phyloP scores from a whole-genome alignment of 805 yeast genomes.

The Priceomyces haplophilus region DNA sequence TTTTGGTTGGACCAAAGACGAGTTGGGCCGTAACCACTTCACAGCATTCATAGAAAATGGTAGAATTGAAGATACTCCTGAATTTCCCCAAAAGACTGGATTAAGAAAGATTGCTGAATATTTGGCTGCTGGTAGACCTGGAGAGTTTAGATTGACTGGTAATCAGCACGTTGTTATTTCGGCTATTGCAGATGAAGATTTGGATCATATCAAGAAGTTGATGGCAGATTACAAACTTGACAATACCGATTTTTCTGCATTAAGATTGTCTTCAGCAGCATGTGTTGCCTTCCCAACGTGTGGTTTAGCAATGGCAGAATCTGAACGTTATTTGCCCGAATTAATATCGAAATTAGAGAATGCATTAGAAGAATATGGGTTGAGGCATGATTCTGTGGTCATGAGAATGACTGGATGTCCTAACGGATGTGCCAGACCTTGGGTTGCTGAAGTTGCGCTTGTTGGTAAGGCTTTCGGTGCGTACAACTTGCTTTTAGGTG shows the following conservation, averaged over 20 bases:
- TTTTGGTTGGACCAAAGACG: constrained; percentile 93
- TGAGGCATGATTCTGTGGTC: constrained; percentile 89
- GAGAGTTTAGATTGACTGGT: constrained; percentile 91
- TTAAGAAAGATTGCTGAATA: constrained; percentile 72
- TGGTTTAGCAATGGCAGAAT: constrained; percentile 98
- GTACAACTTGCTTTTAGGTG: constrained; percentile 91
- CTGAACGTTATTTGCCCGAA: constrained; percentile 87
- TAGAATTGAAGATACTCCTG: constrained; percentile 90
- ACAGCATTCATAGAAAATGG: constrained; percentile 96
- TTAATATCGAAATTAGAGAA: constrained; percentile 77
- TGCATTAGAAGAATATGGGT: constrained; percentile 86
- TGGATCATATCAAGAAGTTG: constrained; percentile 58
- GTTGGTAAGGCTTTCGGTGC: constrained; percentile 95
- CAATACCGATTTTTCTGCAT: constrained; percentile 75
- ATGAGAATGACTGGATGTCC: constrained; percentile 99
- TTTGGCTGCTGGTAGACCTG: constrained; percentile 56
- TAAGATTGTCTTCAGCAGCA: constrained; percentile 88
- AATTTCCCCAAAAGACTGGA: constrained; percentile 86
- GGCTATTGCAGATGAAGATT: constrained; percentile 65
- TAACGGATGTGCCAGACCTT: constrained; percentile 97
- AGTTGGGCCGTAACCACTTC: constrained; percentile 79
- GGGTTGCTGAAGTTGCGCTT: constrained; percentile 94
- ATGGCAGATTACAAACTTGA: constrained; percentile 76
- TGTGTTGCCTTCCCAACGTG: constrained; percentile 99
- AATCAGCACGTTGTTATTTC: constrained; percentile 88